A percentile compares a stretch with the other conserved stretches of the same genome.
phyloP scores from a whole-genome alignment of 2,329 filamentous ascomycete genomes.

The Metarhizium guizhouense region DNA sequence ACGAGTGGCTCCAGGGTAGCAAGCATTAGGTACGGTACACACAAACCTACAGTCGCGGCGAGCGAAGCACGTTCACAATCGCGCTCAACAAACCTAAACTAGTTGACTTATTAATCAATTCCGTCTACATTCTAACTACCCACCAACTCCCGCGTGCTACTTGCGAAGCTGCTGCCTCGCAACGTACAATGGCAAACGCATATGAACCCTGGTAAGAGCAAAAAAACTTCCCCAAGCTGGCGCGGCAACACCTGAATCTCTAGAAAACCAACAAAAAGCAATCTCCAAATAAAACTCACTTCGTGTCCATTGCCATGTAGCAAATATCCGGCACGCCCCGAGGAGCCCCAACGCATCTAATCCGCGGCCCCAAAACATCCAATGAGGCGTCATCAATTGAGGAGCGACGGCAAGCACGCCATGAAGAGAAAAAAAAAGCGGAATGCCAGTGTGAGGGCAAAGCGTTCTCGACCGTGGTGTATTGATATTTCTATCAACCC shows the following conservation, averaged over 20 bases:
- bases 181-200: background rate
- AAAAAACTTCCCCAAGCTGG: background rate
- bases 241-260: background rate
- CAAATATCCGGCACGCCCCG: background rate
- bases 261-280: background rate
- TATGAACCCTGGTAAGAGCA: background rate
- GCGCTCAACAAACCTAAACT: background rate
- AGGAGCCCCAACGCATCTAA: background rate
- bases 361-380: background rate
- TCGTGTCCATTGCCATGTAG: background rate
- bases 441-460: background rate
- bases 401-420: background rate
- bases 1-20: background rate
- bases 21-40: background rate
- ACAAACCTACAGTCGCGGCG: background rate
- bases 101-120: conserved; percentile 9
- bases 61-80: background rate
- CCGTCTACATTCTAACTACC: conserved; percentile 11
- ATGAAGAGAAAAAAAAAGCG: background rate
- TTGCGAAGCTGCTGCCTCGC: background rate
- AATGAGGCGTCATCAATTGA: background rate
- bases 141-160: conserved; percentile 9
- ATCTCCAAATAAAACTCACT: background rate
- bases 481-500: conserved; percentile 6
- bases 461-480: background rate